These are phyloP conservation scores for Asterophora lycoperdoides DNA, from an alignment of 768 basidiomycete species.

Conservation along the genomic window DNA sequence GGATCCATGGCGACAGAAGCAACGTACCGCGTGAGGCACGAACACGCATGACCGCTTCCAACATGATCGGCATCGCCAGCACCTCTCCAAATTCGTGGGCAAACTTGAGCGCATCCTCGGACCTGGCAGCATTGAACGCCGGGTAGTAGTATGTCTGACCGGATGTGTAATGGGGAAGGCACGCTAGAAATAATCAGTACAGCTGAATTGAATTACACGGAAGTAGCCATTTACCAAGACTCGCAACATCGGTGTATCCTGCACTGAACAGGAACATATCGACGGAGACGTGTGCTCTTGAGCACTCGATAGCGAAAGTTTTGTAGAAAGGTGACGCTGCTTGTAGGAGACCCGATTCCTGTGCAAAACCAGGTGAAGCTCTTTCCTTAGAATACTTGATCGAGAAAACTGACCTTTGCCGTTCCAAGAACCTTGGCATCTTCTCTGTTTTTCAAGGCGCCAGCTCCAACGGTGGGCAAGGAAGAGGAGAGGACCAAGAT, in stretches of 20 bases:
- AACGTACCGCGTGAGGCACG: constrained; percentile 86
- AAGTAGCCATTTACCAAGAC: constrained; percentile 54
- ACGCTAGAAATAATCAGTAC: constrained; percentile 47
- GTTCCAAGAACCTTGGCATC: constrained; percentile 96
- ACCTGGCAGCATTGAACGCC: constrained; percentile 90
- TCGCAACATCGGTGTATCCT: constrained; percentile 92
- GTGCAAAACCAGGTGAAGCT: background rate
- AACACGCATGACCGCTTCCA: constrained; percentile 97
- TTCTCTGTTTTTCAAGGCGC: constrained; percentile 92
- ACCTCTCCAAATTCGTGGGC: constrained; percentile 96
- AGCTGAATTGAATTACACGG: background rate
- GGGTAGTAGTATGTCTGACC: constrained; percentile 99
- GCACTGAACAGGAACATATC: constrained; percentile 99
- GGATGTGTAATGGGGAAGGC: constrained; percentile 93
- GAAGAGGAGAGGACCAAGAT: constrained; percentile 83
- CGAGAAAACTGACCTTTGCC: constrained; percentile 55
- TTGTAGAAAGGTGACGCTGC: constrained; percentile 97
- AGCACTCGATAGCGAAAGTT: constrained; percentile 98
- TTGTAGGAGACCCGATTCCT: constrained; percentile 92
- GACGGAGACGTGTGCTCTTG: constrained; percentile 92
- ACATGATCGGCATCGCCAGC: constrained; percentile 88
- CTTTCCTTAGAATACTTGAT: background rate
- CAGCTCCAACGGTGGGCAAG: constrained; percentile 83
- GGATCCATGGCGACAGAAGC: background rate
- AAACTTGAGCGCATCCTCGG: constrained; percentile 97